phyloP scores from a whole-genome alignment of 371 early-diverging fungal genomes.

The Syncephalastrum racemosum region DNA sequence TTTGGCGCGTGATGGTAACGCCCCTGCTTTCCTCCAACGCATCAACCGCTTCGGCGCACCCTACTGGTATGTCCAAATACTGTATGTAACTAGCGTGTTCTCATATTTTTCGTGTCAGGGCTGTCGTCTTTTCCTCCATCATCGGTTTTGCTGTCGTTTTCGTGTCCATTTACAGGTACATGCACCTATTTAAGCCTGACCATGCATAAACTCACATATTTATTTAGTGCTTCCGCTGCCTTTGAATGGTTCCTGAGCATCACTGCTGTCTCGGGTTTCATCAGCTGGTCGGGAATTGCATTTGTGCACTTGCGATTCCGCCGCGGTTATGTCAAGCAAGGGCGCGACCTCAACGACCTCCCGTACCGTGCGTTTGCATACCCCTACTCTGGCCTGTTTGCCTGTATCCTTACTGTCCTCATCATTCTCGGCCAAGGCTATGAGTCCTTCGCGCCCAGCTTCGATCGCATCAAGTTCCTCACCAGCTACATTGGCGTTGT shows the following conservation, averaged over 20 bases:
- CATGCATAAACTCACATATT: background rate
- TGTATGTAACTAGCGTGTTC: background rate
- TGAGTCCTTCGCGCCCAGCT: constrained; percentile 23
- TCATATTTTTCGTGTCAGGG: constrained; percentile 9
- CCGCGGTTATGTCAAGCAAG: constrained; percentile 73
- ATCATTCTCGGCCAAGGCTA: constrained; percentile 60
- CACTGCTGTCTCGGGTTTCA: constrained; percentile 73
- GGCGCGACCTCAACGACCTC: constrained; percentile 59
- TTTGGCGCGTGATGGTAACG: constrained; percentile 65
- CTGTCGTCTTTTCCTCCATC: constrained; percentile 52
- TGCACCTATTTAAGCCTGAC: background rate
- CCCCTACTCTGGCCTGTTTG: constrained; percentile 63
- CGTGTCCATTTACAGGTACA: constrained; percentile 46
- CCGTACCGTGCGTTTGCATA: constrained; percentile 72
- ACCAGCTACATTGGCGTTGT: constrained; percentile 44
- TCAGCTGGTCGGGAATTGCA: constrained; percentile 75
- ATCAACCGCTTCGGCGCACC: constrained; percentile 64
- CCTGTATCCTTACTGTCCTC: constrained; percentile 42
- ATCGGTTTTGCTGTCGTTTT: constrained; percentile 60
- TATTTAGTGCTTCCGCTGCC: constrained; percentile 47
- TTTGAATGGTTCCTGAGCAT: constrained; percentile 76
- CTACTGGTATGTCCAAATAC: constrained; percentile 13
- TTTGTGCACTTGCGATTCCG: constrained; percentile 84
- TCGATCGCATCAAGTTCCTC: constrained; percentile 22
- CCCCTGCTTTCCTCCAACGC: constrained; percentile 53